Base-by-base conservation (phyloP, 1,139 yeast genomes). In the Lodderomyces jiufengensis region DNA sequence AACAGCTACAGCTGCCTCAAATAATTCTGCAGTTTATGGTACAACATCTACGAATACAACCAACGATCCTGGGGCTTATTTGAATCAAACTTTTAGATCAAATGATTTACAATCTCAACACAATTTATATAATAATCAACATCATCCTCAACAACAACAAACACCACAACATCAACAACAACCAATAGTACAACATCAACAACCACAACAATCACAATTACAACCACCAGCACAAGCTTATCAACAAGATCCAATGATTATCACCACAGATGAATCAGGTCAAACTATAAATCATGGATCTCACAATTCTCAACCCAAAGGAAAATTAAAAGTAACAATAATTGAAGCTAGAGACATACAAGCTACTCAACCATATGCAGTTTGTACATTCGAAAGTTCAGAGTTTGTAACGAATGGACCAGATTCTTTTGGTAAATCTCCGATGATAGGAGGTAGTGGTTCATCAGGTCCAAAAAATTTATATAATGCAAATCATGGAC, bases 351-450 rank as follows among this genome's bases (percentile, higher is more conserved):
- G 72, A 41, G 81, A 78, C 47, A 40, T 52, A 24, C 65, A 73
- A 45, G 61, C 60, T 31, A 73, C 87, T 7, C 82, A 78, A 49
- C 96, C 96, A 3, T 90, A 90, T 57, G 96, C 86, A 16, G 96
- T 90, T 24, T 86, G 95, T 58, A 85, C 95, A 2, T 90, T 85
- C 63, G 96, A 88, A 55, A 83, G 94, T 44, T 83, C 95, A 1
- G 97, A 90, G 62, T 85, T 82, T 48, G 88, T 90, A 42, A 80
- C 95, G 20, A 79, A 80, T 45, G 90, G 92, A 11, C 88, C 94
- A 3, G 84, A 78, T 44, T 73, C 82, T 22, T 70, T 70, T 46
- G 79, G 74, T 25, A 73, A 66, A 41, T 55, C 63, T 13, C 67
- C 70, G 27, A 40, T 61, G 71, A 44, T 77, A 78, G 23, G 9